Evolutionary conservation across 75 land plant species (phyloP).

Genomic region (Pseudotsuga menziesii): DNA sequence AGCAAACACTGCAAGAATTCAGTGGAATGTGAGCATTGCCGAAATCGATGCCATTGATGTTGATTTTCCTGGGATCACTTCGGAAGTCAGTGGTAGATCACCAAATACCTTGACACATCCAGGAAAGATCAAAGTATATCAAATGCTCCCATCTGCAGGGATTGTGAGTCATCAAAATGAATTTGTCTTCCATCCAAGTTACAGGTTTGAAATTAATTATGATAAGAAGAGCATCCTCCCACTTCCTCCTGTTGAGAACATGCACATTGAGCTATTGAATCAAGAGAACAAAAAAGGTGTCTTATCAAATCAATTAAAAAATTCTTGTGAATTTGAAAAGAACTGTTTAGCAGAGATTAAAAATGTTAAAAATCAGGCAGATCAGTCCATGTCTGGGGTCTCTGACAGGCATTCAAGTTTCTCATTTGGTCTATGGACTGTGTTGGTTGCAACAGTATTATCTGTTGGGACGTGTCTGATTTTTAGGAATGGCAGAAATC

Average conservation of each 20-base stretch:
- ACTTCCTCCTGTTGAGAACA: constrained; percentile 2
- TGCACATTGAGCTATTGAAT: not conserved
- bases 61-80: constrained; percentile 7
- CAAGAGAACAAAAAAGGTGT: not conserved
- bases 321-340: constrained; percentile 1
- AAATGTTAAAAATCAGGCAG: not conserved
- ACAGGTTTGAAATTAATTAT: constrained; percentile 1
- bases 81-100: not conserved
- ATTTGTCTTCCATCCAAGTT: not conserved
- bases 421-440: not conserved
- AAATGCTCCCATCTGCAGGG: not conserved
- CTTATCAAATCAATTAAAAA: not conserved
- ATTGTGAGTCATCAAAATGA: not conserved
- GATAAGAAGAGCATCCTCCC: not conserved
- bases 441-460: not conserved
- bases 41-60: constrained; percentile 27
- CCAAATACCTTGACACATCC: constrained; percentile 3
- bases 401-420: not conserved
- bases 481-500: not conserved
- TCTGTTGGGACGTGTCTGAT: not conserved
- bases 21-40: constrained; percentile 40
- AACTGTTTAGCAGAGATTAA: constrained; percentile 12
- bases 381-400: not conserved
- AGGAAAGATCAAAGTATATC: constrained; percentile 2
- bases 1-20: constrained; percentile 18